Base-by-base conservation (phyloP, 2,329 filamentous ascomycete genomes). In the Pleomassaria siparia region DNA sequence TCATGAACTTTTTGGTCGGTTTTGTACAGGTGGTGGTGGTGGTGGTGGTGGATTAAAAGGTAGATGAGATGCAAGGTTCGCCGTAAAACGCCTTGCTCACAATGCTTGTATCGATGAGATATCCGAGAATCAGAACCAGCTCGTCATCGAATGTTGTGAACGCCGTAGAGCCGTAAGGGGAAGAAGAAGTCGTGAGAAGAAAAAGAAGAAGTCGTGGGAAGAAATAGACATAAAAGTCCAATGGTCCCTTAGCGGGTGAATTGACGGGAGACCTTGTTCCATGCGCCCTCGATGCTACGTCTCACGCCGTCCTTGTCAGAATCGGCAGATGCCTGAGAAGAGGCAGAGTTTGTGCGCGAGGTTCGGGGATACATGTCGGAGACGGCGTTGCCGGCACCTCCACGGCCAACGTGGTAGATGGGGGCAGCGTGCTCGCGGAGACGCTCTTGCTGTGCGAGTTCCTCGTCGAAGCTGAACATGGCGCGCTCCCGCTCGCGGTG, bases 401-500 rank as follows among this genome's bases (percentile, higher is more conserved):
- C 83, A 36, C 83, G 76, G 35, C 83, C 83, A 53, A 85, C 79
- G 64, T 84, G 80, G 74, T 84, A 85, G 51, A 85, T 77, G 15
- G 83, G 83, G 2, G 82, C 81, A 39, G 78, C 73, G 59, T 77
- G 72, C 54, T 76, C 73, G 62, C 78, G 76, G 45, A 80, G 73
- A 47, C 77, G 75, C 53, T 80, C 72, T 50, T 83, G 78, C 48
- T 77, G 77, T 56, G 81, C 76, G 43, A 86, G 76, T 61, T 86
- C 83, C 72, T 86, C 83, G 67, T 86, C 83, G 71, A 88, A 88
- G 68, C 78, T 80, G 76, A 85, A 85, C 66, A 85, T 84, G 60
- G 80, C 76, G 32, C 80, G 76, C 58, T 85, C 79, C 51, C 72
- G 66, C 44, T 76, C 68, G 36, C 73, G 63, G 71, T 79, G 75